Base-by-base conservation (phyloP, 768 basidiomycete genomes). In the Porphyrellus cyaneotinctus region DNA sequence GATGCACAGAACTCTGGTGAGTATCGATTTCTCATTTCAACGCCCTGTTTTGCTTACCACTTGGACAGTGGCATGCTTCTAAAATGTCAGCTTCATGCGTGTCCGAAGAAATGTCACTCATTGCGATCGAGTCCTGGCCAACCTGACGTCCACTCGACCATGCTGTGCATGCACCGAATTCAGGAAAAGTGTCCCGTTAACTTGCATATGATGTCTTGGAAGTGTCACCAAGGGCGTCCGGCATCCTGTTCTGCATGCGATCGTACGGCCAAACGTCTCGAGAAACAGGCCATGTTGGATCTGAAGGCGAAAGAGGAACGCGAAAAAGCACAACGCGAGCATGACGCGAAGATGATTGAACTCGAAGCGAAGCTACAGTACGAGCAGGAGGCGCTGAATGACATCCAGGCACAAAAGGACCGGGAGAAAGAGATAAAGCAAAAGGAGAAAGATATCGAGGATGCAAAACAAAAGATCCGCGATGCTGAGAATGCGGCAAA, bases 31-130 rank as follows among this genome's bases (percentile, higher is more conserved):
- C 17, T 31, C 22, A 15, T 23, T 35, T 18, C 5, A 1, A 12
- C 1, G 6, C 15, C 7, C 18, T n/a, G 6, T 26, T 22, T 47
- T 33, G 6, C 50, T 59, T 17, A 52, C 18, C 5, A 10, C 9
- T 1, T 41, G 23, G 12, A 10, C 17, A 66, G 64, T 7, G 61
- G 56, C 5, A 8, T 45, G 9, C 42, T 61, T 2, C 44, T 66
- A 44, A 52, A 30, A 2, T 64, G 64, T 15, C 23, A 54, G 13
- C 6, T 58, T 11, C 86, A 88, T 58, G 14, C 17, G 1, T 88
- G 86, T 57, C 75, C 77, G 0, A 82, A 75, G 2, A 86, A 78
- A 63, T 88, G 86, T 53, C 87, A 88, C 62, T 78, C 78, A 49
- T 50, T 14, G 58, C 54, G 49, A 75, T 81, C 51, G 75, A 84